Conservation (phyloP, 192 early-diverging fungal genomes). For the Gonapodya prolifera region DNA sequence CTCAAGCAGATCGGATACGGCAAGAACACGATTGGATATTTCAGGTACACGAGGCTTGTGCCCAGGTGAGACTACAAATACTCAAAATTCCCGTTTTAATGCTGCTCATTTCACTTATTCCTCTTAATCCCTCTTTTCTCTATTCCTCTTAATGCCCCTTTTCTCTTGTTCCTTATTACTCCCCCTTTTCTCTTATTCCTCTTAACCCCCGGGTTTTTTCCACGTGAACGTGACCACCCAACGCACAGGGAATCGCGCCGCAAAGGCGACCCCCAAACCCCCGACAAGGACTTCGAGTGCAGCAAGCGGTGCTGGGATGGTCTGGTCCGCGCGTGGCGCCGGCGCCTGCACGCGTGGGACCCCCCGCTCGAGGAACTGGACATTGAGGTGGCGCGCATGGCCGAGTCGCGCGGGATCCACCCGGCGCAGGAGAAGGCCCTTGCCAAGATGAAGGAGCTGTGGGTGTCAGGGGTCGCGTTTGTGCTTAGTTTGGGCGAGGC, state of each 20-base stretch:
- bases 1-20: constrained; percentile 48
- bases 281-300: constrained; percentile 31
- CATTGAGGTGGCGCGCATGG: neutral
- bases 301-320: constrained; percentile 39
- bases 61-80: constrained; percentile 13
- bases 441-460: neutral
- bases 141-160: neutral
- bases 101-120: neutral
- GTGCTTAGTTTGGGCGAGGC: too few species aligned
- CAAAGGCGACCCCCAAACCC: constrained; percentile 26
- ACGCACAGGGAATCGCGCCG: constrained; percentile 11
- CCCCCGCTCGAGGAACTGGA: neutral
- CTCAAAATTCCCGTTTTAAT: too few species aligned
- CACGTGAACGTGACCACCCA: too few species aligned
- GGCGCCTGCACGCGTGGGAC: constrained; percentile 29
- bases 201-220: too few species aligned
- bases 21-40: constrained; percentile 37
- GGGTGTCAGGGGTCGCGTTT: too few species aligned
- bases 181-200: too few species aligned
- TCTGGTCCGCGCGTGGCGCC: constrained; percentile 28
- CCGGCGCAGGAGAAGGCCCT: neutral
- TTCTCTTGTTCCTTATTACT: too few species aligned
- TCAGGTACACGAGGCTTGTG: constrained; percentile 20
- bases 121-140: neutral
- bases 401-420: neutral